Percentiles rank a stretch among this genome's conserved stretches.
Evolutionary conservation across 352 stramenopile species (phyloP).

Genomic region (Phytopythium boreale): DNA sequence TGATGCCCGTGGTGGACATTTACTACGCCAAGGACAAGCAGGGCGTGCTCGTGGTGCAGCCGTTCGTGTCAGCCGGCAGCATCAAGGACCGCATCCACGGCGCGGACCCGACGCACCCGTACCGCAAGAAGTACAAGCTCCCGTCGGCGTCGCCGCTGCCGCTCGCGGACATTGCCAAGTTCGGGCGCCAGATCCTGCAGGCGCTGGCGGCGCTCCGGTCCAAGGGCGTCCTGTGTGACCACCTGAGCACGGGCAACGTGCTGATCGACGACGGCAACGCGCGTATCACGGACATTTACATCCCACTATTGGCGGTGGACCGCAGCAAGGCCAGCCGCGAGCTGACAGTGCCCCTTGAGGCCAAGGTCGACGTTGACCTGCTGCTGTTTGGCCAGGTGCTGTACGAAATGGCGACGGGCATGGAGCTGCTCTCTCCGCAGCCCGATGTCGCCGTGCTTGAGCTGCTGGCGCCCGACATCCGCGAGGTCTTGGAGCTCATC

Average conservation of each 20-base stretch:
- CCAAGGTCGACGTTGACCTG: slow-evolving; percentile 62
- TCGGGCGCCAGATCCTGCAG: slow-evolving; percentile 58
- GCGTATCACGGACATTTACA: slow-evolving; percentile 61
- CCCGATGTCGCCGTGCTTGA: slow-evolving; percentile 51
- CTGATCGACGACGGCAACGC: slow-evolving; percentile 60
- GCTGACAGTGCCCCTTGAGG: slow-evolving; percentile 58
- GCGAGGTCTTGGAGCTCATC: slow-evolving; percentile 50
- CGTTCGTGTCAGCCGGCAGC: slow-evolving; percentile 46
- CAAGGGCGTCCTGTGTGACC: slow-evolving; percentile 68
- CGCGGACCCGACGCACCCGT: slow-evolving; percentile 31
- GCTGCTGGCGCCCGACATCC: slow-evolving; percentile 49
- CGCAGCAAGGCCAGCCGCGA: slow-evolving; percentile 48
- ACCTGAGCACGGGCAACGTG: slow-evolving; percentile 63
- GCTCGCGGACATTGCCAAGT: slow-evolving; percentile 50
- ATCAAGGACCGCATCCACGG: slow-evolving; percentile 67
- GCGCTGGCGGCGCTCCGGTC: slow-evolving; percentile 45
- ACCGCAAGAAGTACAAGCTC: slow-evolving; percentile 52
- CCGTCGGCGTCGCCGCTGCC: slow-evolving; percentile 33
- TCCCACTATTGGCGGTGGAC: slow-evolving; percentile 57
- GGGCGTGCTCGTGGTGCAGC: slow-evolving; percentile 62
- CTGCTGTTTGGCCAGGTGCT: slow-evolving; percentile 68
- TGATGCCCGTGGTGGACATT: slow-evolving; percentile 66
- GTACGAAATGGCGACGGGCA: slow-evolving; percentile 75
- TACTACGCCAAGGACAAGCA: slow-evolving; percentile 67
- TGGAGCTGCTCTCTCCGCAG: slow-evolving; percentile 38